Base-by-base conservation (phyloP, 2,329 filamentous ascomycete genomes). In the Drechslerella stenobrocha region DNA sequence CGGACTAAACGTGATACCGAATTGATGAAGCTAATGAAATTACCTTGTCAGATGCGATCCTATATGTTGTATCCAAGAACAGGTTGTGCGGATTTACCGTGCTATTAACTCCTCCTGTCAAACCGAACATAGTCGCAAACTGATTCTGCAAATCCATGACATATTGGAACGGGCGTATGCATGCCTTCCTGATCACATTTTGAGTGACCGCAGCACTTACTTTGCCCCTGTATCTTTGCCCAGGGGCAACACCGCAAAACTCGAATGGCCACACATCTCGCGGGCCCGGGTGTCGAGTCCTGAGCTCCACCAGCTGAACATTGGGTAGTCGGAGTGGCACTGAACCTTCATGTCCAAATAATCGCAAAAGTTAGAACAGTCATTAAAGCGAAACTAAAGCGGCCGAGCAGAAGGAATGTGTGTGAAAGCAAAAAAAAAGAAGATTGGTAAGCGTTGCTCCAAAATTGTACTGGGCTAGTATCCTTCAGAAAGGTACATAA, bases 21-120 rank as follows among this genome's bases (percentile, higher is more conserved):
- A 70, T 5, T 7, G 13, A 37, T 34, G 11, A 28, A 70, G 26
- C 67, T 64, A 72, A 46, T 18, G 18, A 28, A 11, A 48, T 34
- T 5, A 15, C 13, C 9, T 15, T 28, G 9, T 13, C 15, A 48
- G n/a, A 24, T 7, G 11, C 15, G 9, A 44, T 11, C 13, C 26
- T 48, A 26, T 42, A 18, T 6, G 40, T 30, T n/a, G 24, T 23
- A 4, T 23, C n/a, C n/a, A 13, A 28, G 32, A 2, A n/a, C 28
- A 45, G 4, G 6, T 6, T 30, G 13, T 11, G 32, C n/a, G n/a
- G 4, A 26, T 42, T 15, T 55, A 61, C 58, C 13, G 58, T 56
- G 15, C 2, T 15, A 28, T 56, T 63, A 18, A 9, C 8, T 18
- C 2, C 20, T 23, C 15, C 11, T 8, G 13, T 5, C 4, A 53